Conservation (phyloP, 129 eudicot genomes). For the Logfia minima region DNA sequence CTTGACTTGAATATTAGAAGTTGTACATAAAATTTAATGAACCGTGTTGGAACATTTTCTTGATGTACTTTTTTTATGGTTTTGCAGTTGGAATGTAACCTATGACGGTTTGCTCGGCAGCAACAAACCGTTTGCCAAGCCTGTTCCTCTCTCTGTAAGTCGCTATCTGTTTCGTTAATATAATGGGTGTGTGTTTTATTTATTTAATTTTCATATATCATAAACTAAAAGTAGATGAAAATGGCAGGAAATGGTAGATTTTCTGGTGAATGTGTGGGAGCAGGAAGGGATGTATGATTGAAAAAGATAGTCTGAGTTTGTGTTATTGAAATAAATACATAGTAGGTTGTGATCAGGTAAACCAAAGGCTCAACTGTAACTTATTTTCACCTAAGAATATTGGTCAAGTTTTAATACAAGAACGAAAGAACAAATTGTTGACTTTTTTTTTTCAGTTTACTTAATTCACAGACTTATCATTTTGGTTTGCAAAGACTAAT, state of each 20-base stretch:
- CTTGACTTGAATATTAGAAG: not conserved
- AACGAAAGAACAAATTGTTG: too few species aligned
- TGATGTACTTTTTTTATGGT: not conserved
- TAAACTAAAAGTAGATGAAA: too few species aligned
- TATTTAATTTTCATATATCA: too few species aligned
- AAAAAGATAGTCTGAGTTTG: slow-evolving; percentile 14
- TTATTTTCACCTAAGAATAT: slow-evolving; percentile 3
- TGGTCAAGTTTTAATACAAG: too few species aligned
- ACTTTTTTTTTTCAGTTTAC: too few species aligned
- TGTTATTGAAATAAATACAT: not conserved
- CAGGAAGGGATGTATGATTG: slow-evolving; percentile 79
- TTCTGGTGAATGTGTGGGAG: slow-evolving; percentile 52
- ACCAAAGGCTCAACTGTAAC: not conserved
- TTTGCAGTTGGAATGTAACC: slow-evolving; percentile 68
- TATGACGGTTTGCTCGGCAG: slow-evolving; percentile 65
- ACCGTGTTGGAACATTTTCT: not conserved
- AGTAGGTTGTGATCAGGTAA: slow-evolving; percentile 7
- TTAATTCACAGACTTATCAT: too few species aligned
- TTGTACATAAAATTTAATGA: too few species aligned
- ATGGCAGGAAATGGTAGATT: too few species aligned
- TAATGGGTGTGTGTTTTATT: not conserved
- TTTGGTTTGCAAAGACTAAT: too few species aligned
- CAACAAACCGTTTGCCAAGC: slow-evolving; percentile 62
- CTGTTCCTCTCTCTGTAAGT: slow-evolving; percentile 74
- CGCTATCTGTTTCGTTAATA: not conserved